phyloP scores from a whole-genome alignment of 306 rosid genomes.

The Begonia masoniana region DNA sequence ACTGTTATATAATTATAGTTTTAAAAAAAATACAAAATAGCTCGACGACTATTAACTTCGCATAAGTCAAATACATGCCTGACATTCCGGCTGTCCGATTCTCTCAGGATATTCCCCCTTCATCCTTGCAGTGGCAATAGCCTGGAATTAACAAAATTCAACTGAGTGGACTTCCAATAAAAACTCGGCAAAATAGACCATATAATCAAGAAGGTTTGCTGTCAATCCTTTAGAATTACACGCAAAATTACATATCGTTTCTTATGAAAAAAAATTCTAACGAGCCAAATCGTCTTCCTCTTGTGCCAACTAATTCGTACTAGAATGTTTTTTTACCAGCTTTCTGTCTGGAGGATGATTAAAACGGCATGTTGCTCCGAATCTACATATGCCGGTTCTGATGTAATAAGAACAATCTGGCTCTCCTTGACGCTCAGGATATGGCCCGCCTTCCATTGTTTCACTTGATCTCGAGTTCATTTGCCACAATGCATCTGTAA shows the following conservation, averaged over 20 bases:
- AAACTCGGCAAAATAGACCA: no score
- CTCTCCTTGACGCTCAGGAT: conserved; percentile 92
- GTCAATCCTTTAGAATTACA: no score
- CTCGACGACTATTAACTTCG: no score
- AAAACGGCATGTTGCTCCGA: conserved; percentile 90
- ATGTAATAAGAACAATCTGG: conserved; percentile 94
- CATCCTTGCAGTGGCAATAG: conserved; percentile 96
- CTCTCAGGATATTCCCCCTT: conserved; percentile 97
- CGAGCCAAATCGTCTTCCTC: no score
- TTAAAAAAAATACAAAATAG: no score
- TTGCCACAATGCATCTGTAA: conserved; percentile 92
- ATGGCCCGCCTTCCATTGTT: conserved; percentile 76
- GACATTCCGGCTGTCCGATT: conserved; percentile 94
- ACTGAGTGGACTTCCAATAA: no score
- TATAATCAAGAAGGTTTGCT: no score
- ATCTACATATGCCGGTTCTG: conserved; percentile 93
- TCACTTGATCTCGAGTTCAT: conserved; percentile 80
- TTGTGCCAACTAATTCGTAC: no score
- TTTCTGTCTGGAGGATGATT: conserved; percentile 95
- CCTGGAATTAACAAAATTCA: conserved; percentile 30
- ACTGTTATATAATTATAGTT: no score
- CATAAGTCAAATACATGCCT: conserved; percentile 46
- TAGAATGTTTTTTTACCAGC: conserved; percentile 34
- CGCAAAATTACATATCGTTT: no score
- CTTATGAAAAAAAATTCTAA: no score